Conservation (phyloP, 2,329 filamentous ascomycete species). For the Grosmannia serpens region DNA sequence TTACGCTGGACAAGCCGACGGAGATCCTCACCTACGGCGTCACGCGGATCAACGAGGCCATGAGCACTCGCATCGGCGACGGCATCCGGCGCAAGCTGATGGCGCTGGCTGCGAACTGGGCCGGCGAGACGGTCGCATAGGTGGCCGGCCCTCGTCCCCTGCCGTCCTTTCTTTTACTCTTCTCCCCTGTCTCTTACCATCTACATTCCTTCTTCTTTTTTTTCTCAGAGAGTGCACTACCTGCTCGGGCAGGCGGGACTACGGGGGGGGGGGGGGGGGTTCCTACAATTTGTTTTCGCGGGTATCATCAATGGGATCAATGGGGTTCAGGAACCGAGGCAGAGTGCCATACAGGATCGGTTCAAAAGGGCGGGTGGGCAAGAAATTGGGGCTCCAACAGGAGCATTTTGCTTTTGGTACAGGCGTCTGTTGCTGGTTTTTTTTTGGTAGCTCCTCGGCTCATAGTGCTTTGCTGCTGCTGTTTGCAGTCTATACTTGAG, state of each 20-base stretch:
- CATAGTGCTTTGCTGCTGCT: background rate
- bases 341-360: background rate
- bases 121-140: background rate
- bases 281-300: no score
- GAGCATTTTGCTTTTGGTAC: background rate
- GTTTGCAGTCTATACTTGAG: background rate
- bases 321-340: background rate
- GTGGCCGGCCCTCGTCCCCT: no score
- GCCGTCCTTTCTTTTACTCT: background rate
- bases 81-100: conserved; percentile 33
- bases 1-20: conserved; percentile 25
- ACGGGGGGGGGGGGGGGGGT: no score
- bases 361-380: background rate
- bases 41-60: conserved; percentile 25
- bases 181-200: background rate
- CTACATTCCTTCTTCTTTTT: background rate
- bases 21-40: conserved; percentile 30
- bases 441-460: no score
- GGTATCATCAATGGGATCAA: background rate
- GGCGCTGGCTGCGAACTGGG: conserved; percentile 27
- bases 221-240: background rate
- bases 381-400: background rate
- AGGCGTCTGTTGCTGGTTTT: background rate
- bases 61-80: conserved; percentile 31
- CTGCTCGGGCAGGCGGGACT: background rate